Evolutionary conservation across 495 filamentous ascomycete species (phyloP).

Genomic region (Jackrogersella minutella): DNA sequence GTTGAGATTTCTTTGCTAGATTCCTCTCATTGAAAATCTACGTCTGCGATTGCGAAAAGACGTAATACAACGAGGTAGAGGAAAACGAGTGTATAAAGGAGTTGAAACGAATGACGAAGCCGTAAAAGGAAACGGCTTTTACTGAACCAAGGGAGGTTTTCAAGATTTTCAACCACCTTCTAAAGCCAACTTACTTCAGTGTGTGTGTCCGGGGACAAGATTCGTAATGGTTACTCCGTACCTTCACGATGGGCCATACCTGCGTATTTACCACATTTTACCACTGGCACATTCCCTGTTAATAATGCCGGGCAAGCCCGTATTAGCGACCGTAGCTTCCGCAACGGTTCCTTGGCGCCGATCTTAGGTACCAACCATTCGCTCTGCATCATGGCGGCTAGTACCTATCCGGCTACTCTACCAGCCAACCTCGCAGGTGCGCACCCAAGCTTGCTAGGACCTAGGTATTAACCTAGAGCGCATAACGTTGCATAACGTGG

Average conservation of each 20-base stretch:
- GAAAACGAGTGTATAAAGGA: conserved; percentile 16
- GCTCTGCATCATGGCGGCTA: conserved; percentile 3
- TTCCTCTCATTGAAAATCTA: conserved; percentile 10
- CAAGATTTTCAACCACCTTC: conserved; percentile 18
- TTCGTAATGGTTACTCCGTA: background rate
- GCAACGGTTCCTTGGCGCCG: conserved; percentile 26
- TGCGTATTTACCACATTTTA: background rate
- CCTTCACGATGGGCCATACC: background rate
- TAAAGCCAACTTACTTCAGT: background rate
- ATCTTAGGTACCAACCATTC: conserved; percentile 11
- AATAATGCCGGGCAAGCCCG: conserved; percentile 22
- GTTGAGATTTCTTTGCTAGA: background rate
- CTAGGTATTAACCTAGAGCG: too few relatives aligned
- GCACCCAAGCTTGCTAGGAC: too few relatives aligned
- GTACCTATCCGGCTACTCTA: conserved; percentile 1
- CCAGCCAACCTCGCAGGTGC: background rate
- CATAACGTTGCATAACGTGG: conserved; percentile 21
- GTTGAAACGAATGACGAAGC: conserved; percentile 29
- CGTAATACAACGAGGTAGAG: background rate
- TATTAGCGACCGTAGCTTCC: conserved; percentile 31
- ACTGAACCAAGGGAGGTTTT: conserved; percentile 2
- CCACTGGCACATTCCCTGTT: conserved; percentile 21
- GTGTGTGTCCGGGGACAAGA: background rate
- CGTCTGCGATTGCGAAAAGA: background rate
- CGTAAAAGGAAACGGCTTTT: background rate